Conservation (phyloP, 2,329 filamentous ascomycete genomes). For the Trichophyton simii region DNA sequence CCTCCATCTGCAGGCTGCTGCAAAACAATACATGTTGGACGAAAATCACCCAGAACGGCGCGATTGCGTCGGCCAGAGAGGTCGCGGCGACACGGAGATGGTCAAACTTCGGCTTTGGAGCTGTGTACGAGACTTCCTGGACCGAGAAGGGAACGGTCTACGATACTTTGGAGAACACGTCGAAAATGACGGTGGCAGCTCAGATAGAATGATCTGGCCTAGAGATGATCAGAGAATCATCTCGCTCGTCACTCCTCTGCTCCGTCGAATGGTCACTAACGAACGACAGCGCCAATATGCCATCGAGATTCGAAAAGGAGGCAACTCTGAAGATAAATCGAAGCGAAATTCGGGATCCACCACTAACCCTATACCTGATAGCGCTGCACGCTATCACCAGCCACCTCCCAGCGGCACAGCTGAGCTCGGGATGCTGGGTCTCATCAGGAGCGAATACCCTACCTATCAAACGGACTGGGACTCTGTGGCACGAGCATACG, state of each 20-base stretch:
- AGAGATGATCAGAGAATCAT: conserved; percentile 44
- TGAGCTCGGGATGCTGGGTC: conserved; percentile 25
- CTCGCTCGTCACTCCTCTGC: conserved; percentile 43
- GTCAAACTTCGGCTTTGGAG: conserved; percentile 46
- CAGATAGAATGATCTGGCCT: conserved; percentile 40
- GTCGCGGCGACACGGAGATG: conserved; percentile 44
- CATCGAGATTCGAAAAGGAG: conserved; percentile 42
- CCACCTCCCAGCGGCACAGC: conserved; percentile 15
- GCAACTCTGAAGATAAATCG: conserved; percentile 27
- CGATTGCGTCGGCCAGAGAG: conserved; percentile 45
- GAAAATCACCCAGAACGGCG: conserved; percentile 42
- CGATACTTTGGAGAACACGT: conserved; percentile 40
- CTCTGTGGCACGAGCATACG: conserved; percentile 25
- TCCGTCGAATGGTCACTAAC: conserved; percentile 48
- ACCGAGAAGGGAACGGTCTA: conserved; percentile 39
- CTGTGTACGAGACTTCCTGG: conserved; percentile 43
- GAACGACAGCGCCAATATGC: conserved; percentile 47
- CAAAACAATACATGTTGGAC: conserved; percentile 47
- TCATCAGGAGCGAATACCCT: conserved; percentile 20
- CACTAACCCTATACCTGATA: conserved; percentile 14
- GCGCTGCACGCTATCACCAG: conserved; percentile 18
- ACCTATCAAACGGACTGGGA: conserved; percentile 31
- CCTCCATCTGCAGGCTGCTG: conserved; percentile 42
- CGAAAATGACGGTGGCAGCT: conserved; percentile 28
- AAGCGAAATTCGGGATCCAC: conserved; percentile 20